Evolutionary conservation across 2,329 filamentous ascomycete species (phyloP).

Genomic region (Cercospora janseana): DNA sequence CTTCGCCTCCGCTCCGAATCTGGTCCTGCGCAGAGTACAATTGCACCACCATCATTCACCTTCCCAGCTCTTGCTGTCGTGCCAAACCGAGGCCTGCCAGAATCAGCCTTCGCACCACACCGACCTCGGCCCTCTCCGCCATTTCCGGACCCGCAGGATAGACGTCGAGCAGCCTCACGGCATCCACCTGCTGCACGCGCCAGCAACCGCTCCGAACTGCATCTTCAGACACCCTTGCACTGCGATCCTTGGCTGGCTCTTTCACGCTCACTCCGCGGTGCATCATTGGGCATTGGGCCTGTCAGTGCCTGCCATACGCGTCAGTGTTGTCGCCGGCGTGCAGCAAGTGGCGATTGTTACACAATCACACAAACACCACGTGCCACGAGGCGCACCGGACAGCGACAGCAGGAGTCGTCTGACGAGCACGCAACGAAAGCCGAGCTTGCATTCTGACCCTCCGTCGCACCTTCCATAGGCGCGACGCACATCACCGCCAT

Average conservation of each 20-base stretch:
- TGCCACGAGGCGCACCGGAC: conserved; percentile 15
- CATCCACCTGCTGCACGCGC: conserved; percentile 21
- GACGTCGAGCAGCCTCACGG: conserved; percentile 24
- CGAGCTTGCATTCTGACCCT: conserved; percentile 6
- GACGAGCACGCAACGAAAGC: conserved; percentile 7
- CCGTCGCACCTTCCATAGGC: conserved; percentile 18
- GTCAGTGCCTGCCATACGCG: conserved; percentile 18
- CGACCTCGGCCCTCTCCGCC: conserved; percentile 23
- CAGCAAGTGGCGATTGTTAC: conserved; percentile 19
- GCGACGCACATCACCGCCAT: conserved; percentile 13
- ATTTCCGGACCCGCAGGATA: conserved; percentile 22
- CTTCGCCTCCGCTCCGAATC: conserved; percentile 12
- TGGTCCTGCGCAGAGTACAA: conserved; percentile 7
- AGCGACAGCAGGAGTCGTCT: conserved; percentile 18
- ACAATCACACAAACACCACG: conserved; percentile 14
- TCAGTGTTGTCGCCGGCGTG: conserved; percentile 10
- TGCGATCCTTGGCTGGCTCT: conserved; percentile 6
- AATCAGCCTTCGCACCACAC: conserved; percentile 11
- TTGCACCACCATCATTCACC: conserved; percentile 6
- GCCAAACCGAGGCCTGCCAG: conserved; percentile 8
- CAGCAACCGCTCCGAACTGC: background rate
- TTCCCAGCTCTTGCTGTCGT: background rate
- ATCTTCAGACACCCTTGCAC: background rate
- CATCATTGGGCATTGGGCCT: conserved; percentile 19
- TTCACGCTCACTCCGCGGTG: conserved; percentile 3